A percentile compares a stretch with the other conserved stretches of the same genome.
These are phyloP conservation scores for Fusarium albidum DNA, from an alignment of 2,329 filamentous ascomycete species.

Conservation along the genomic window DNA sequence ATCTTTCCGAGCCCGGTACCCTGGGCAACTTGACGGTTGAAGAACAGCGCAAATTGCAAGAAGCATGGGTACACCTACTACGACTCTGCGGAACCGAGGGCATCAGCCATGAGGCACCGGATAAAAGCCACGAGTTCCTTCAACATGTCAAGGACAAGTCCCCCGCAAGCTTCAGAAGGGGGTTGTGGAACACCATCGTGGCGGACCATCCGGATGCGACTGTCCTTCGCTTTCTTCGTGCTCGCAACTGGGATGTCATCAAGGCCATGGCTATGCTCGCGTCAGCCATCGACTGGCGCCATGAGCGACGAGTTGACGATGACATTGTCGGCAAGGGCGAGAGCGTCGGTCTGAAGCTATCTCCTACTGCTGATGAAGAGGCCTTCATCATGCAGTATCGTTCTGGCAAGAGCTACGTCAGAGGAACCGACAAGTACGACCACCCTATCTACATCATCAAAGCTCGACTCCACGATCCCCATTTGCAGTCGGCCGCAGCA, in stretches of 20 bases:
- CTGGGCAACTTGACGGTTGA: constrained; percentile 29
- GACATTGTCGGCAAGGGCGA: constrained; percentile 47
- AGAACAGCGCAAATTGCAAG: constrained; percentile 21
- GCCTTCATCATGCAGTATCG: constrained; percentile 49
- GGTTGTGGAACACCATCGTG: constrained; percentile 24
- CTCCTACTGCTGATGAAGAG: constrained; percentile 39
- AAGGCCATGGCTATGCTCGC: constrained; percentile 51
- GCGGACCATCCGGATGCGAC: constrained; percentile 49
- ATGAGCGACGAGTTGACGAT: constrained; percentile 44
- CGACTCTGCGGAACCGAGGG: constrained; percentile 18
- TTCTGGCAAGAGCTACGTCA: constrained; percentile 49
- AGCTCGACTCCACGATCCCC: constrained; percentile 39
- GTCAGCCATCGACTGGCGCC: constrained; percentile 48
- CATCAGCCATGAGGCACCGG: not conserved
- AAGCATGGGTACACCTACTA: constrained; percentile 32
- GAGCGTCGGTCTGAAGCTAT: constrained; percentile 37
- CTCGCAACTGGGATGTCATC: constrained; percentile 51
- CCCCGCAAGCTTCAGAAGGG: constrained; percentile 16
- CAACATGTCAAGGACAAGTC: constrained; percentile 20
- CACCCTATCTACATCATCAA: constrained; percentile 49
- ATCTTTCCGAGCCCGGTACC: constrained; percentile 21
- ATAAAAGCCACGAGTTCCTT: constrained; percentile 10
- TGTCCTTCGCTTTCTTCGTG: constrained; percentile 50
- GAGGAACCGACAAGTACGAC: constrained; percentile 46
- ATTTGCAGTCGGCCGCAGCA: constrained; percentile 43